Base-by-base conservation (phyloP, 495 filamentous ascomycete genomes). In the Chaetomium cochliodes region DNA sequence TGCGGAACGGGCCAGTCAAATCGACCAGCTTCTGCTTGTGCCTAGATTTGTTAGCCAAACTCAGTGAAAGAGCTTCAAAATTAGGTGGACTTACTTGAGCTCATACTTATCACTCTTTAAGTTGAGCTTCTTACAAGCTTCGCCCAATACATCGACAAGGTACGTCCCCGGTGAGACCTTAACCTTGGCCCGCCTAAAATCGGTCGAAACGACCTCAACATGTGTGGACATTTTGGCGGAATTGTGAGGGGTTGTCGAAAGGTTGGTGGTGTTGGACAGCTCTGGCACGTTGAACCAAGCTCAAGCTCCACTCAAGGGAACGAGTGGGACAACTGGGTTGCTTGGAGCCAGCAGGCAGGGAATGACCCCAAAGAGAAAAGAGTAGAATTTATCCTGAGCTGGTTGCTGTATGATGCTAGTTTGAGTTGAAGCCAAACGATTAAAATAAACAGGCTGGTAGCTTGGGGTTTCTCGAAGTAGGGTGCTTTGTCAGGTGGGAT, bases 11-110 rank as follows among this genome's bases (percentile, higher is more conserved):
- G 20, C 89, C 84, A 15, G 92, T 93, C 11, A 98, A 82, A 71
- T 97, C 92, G 15, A 98, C 76, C 33, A 86, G 81, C 72, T 93
- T 96, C 69, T 90, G 87, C 72, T 90, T 92, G 69, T 93, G 81
- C 69, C 90, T 92, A 65, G 20, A 16, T 51, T 11, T 58, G 50
- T 68, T n/a, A 67, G 41, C n/a, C 20, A 2, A 28, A 1, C 11
- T 1, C 11, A 6, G 37, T 16, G 12, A 3, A 42, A 2, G 49
- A 2, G 13, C 12, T n/a, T 13, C 6, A 6, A 30, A 53, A 0
- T 39, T 23, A 1, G n/a, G 9, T 16, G 12, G 22, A 56, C 85
- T 71, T 79, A 92, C 90, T 94, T 97, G 20, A 98, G 79, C 25
- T 86, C 83, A 79, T 92, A 92, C 60, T 88, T 87, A 57, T 83